Base-by-base conservation (phyloP, 75 land plant genomes). In the Cupressus sempervirens region DNA sequence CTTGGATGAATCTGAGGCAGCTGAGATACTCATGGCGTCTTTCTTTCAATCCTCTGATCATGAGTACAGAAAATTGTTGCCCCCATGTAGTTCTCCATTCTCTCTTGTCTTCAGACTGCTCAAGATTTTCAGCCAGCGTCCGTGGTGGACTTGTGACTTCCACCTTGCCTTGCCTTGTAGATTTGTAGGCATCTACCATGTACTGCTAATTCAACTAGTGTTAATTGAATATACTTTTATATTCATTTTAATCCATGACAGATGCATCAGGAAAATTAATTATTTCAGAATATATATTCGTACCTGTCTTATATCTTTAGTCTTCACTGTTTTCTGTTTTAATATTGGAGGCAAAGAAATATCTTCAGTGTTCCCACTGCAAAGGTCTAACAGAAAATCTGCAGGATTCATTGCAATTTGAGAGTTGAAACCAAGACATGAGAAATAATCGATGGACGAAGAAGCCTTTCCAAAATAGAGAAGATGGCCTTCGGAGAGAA, bases 31-130 rank as follows among this genome's bases (percentile, higher is more conserved):
- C 95, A 83, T 92, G 94, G 38, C 88, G 88, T 68, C 95, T 84
- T 40, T 93, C 95, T 83, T 91, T 92, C 50, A 92, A 73, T 16
- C 91, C 94, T 45, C 95, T 87, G 16, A 83, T 43, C 38, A 93
- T 50, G 40, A 93, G 83, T 26, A 92, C 92, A 7, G 36, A 80
- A 82, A 93, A 92, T 46, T 93, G 95, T 18, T 92, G 79, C 85
- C 81, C 81, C 95, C 95, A 92, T 6, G 84, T 86, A 0, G 89
- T 89, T 34, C 85, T 32, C 95, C 95, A 93, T 38, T 82, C 62
- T 9, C 83, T 76, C 4, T n/a, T 41, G 41, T 87, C 80, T 14
- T 56, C 67, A 16, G 36, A 75, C 18, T 41, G 29, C 76, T 62
- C 38, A 30, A 18, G 1, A 67, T 82, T 30, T 38, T 41, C 16